A percentile compares a stretch with the other conserved stretches of the same genome.
phyloP scores from a whole-genome alignment of 73 alveolate species.

The Stentor roeselii region DNA sequence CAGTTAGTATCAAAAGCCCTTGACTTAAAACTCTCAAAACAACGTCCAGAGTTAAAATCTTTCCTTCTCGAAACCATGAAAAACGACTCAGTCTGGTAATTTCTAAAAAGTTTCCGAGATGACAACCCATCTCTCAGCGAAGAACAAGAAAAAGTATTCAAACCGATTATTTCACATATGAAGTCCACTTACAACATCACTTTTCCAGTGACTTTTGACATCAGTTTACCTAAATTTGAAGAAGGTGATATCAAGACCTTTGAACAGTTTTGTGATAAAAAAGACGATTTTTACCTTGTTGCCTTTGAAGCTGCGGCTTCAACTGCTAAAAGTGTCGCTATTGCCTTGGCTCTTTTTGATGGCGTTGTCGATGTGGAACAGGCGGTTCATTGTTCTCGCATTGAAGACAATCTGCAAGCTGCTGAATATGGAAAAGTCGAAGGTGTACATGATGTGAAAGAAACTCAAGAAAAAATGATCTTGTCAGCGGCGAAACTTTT shows the following conservation, averaged over 20 bases:
- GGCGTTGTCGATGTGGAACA: constrained; percentile 15
- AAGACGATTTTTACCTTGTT: background rate
- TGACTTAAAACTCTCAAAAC: background rate
- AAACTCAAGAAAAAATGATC: background rate
- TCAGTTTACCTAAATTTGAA: background rate
- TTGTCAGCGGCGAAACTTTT: background rate
- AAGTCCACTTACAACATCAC: background rate
- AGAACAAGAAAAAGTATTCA: background rate
- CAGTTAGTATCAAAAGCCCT: background rate
- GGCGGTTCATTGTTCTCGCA: background rate
- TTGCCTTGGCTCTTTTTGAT: constrained; percentile 21
- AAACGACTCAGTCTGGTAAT: constrained; percentile 22
- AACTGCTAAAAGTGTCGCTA: constrained; percentile 9
- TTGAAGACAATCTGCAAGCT: constrained; percentile 17
- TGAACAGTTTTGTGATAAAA: background rate
- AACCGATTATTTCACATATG: background rate
- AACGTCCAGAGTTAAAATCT: background rate
- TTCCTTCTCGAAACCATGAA: background rate
- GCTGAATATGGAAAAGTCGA: constrained; percentile 24
- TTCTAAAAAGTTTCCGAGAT: constrained; percentile 19
- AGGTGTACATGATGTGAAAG: constrained; percentile 30
- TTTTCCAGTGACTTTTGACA: background rate
- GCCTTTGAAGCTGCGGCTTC: constrained; percentile 22
- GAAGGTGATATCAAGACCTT: background rate
- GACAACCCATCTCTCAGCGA: background rate